These are phyloP conservation scores for Epichloe typhina DNA, from an alignment of 2,329 filamentous ascomycete species.

Conservation along the genomic window DNA sequence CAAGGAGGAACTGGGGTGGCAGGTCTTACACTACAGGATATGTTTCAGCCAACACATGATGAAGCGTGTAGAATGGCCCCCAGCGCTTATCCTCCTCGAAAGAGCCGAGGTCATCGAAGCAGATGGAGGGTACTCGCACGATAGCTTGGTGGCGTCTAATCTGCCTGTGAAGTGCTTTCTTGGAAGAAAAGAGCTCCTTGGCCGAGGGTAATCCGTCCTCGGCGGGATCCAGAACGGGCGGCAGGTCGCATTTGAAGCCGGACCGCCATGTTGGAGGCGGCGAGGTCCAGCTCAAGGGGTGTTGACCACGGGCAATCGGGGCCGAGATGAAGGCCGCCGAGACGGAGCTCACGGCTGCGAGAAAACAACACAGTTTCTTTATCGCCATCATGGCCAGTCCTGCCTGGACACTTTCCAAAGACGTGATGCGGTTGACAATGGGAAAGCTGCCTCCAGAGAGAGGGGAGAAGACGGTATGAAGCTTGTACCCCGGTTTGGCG, in stretches of 20 bases:
- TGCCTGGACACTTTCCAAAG: not conserved
- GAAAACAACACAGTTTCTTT: not conserved
- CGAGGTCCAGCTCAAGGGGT: not conserved
- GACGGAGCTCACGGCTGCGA: not conserved
- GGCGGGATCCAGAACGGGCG: constrained; percentile 19
- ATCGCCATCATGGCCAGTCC: not conserved
- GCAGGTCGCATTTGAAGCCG: constrained; percentile 20
- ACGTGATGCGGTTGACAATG: not conserved
- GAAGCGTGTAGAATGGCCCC: constrained; percentile 38
- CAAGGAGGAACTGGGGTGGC: constrained; percentile 11
- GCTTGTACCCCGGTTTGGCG: too few species aligned
- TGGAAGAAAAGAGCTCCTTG: constrained; percentile 18
- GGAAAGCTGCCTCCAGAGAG: not conserved
- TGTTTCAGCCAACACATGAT: constrained; percentile 31
- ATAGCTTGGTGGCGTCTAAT: constrained; percentile 38
- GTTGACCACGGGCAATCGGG: not conserved
- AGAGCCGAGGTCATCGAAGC: constrained; percentile 41
- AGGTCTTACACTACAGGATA: constrained; percentile 32
- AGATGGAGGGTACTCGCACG: constrained; percentile 40
- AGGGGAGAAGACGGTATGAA: too few species aligned
- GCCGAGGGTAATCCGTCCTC: constrained; percentile 21
- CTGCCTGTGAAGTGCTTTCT: constrained; percentile 24
- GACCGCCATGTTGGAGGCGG: not conserved
- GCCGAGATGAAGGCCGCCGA: constrained; percentile 4
- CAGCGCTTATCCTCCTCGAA: constrained; percentile 42